Base-by-base conservation (phyloP, 306 rosid species). In the Echinosophora koreensis region DNA sequence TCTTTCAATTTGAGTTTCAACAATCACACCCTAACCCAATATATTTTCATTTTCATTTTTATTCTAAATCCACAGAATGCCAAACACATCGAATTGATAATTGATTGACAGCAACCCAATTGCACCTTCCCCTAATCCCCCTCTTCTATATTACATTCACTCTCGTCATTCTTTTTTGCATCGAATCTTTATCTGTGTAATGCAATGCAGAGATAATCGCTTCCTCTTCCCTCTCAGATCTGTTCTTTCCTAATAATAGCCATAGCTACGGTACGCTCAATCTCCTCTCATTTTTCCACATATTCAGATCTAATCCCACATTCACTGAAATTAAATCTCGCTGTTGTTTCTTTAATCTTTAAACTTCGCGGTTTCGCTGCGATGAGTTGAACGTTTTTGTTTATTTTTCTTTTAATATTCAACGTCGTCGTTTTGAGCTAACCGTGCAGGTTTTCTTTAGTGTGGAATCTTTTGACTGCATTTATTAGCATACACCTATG, bases 181-280 rank as follows among this genome's bases (percentile, higher is more conserved):
- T 44, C 30, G 6, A 54, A 17, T 74, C 54, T 12, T 10, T 50
- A 10, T 51, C 57, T 47, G 9, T 69, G 38, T 49, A 46, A 12
- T 63, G 6, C 70, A 30, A 80, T 76, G 84, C 52, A 9, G 34
- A 17, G 38, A 57, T 76, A 84, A 44, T 63, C 17, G 14, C 73
- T 50, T 28, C 12, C 56, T 73, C 75, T 63, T 16, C 68, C 44
- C 4, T 28, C 80, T 73, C 79, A 63, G 84, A 89, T 87, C 86
- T 41, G 78, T 51, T 35, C 55, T 49, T 46, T 51, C 34, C 39
- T 6, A 4, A 37, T 35, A 22, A 22, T 8, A 27, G 46, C 16
- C 12, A 28, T 30, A 81, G 92, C 89, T 90, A 59, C 37, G 96
- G 90, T 90, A 59, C 37, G 41, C 32, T 6, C 2, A 6, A 1